Evolutionary conservation across 2,329 filamentous ascomycete genomes (phyloP).

Genomic region (Aspergillus tanneri): DNA sequence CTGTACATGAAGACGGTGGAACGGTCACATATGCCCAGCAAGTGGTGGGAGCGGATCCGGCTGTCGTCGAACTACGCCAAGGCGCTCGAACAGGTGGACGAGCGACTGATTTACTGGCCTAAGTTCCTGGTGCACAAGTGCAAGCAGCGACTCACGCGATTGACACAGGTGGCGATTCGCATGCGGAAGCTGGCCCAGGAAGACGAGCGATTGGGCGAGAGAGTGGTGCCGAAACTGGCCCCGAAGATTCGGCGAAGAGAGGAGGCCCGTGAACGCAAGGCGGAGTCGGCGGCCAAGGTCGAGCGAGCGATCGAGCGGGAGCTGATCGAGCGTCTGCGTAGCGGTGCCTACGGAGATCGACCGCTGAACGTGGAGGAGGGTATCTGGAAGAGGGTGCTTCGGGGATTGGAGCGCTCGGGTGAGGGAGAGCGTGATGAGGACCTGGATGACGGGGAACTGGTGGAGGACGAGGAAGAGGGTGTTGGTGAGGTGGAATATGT

Average conservation of each 20-base stretch:
- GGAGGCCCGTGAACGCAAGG: constrained; percentile 72
- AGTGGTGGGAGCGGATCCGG: constrained; percentile 92
- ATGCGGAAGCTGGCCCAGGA: constrained; percentile 78
- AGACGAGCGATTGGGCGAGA: constrained; percentile 85
- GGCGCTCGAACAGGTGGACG: constrained; percentile 83
- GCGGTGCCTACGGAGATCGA: constrained; percentile 90
- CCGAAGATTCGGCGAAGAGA: constrained; percentile 83
- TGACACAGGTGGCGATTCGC: constrained; percentile 86
- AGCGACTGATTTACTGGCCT: constrained; percentile 85
- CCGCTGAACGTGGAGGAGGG: constrained; percentile 92
- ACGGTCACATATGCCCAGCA: constrained; percentile 80
- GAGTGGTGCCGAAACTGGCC: constrained; percentile 80
- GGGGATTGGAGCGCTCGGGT: constrained; percentile 82
- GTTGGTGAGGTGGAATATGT: constrained; percentile 87
- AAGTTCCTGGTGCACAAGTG: constrained; percentile 92
- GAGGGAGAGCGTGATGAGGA: constrained; percentile 82
- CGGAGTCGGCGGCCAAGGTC: constrained; percentile 82
- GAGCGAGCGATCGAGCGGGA: constrained; percentile 95
- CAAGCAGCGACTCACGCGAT: constrained; percentile 88
- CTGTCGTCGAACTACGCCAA: constrained; percentile 87
- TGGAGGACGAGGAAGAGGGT: constrained; percentile 69
- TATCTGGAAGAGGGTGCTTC: constrained; percentile 96
- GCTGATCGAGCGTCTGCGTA: constrained; percentile 83
- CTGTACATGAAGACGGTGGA: constrained; percentile 97
- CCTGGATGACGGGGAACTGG: constrained; percentile 79